A percentile compares a stretch with the other conserved stretches of the same genome.
Evolutionary conservation across 495 filamentous ascomycete species (phyloP).

Genomic region (Tuber borchii): DNA sequence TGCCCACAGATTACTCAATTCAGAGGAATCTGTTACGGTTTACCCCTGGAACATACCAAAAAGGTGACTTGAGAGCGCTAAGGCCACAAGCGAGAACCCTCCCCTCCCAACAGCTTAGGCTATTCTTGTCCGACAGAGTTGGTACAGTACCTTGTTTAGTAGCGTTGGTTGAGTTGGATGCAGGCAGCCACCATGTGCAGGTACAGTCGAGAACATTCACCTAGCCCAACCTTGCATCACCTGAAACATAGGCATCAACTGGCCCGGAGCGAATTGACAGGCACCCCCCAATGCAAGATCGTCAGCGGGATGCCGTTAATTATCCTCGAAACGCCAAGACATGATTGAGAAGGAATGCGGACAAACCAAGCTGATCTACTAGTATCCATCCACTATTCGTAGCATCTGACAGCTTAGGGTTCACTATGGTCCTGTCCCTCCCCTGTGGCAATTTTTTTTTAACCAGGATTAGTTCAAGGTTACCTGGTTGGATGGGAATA

Average conservation of each 20-base stretch:
- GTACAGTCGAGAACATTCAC: not conserved
- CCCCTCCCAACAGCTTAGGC: not conserved
- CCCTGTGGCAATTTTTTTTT: not conserved
- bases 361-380: not conserved
- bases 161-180: not conserved
- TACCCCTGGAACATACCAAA: constrained; percentile 15
- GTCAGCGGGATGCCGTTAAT: not conserved
- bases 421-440: not conserved
- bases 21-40: constrained; percentile 22
- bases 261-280: not conserved
- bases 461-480: not conserved
- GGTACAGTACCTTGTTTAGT: not conserved
- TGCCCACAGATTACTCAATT: constrained; percentile 17
- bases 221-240: not conserved
- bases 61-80: constrained; percentile 15
- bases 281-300: not conserved
- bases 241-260: not conserved
- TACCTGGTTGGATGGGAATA: not conserved
- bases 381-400: not conserved
- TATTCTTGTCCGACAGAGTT: not conserved
- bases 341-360: not conserved
- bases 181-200: not conserved
- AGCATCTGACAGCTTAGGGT: not conserved
- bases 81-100: constrained; percentile 2
- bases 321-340: not conserved